A percentile compares a stretch with the other conserved stretches of the same genome.
These are phyloP conservation scores for Globisporangium splendens DNA, from an alignment of 352 stramenopile species.

Conservation along the genomic window DNA sequence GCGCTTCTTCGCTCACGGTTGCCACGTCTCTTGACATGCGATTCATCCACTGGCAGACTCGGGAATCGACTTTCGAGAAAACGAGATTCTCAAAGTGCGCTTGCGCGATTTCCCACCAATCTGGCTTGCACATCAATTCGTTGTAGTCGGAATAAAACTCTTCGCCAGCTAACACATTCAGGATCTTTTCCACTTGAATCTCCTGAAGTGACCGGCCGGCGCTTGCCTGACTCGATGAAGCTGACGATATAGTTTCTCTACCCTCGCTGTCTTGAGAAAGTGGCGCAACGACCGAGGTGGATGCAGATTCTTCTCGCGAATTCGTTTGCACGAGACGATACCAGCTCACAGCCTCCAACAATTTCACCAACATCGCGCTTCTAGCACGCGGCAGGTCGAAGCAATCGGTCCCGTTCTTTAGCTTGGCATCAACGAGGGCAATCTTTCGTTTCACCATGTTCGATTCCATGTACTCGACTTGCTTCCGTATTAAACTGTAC, in stretches of 20 bases:
- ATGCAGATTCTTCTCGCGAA: constrained; percentile 56
- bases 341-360: constrained; percentile 82
- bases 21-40: constrained; percentile 68
- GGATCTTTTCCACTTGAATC: constrained; percentile 68
- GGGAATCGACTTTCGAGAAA: constrained; percentile 61
- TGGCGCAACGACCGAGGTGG: constrained; percentile 36
- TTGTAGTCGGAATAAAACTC: constrained; percentile 84
- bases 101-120: constrained; percentile 85
- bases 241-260: constrained; percentile 9
- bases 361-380: constrained; percentile 60
- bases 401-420: constrained; percentile 61
- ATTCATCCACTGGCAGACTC: constrained; percentile 66
- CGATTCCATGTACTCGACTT: constrained; percentile 49
- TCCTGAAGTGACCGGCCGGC: constrained; percentile 46
- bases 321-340: constrained; percentile 84
- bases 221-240: constrained; percentile 14
- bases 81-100: constrained; percentile 86
- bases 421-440: constrained; percentile 45
- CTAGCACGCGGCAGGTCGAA: constrained; percentile 58
- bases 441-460: constrained; percentile 41
- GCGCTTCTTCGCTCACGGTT: constrained; percentile 44
- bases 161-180: constrained; percentile 69
- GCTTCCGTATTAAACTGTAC: constrained; percentile 57
- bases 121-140: constrained; percentile 66
- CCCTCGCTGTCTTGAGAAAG: constrained; percentile 4